Evolutionary conservation across 805 yeast genomes (phyloP).

Genomic region (Kluyveromyces aestuarii): DNA sequence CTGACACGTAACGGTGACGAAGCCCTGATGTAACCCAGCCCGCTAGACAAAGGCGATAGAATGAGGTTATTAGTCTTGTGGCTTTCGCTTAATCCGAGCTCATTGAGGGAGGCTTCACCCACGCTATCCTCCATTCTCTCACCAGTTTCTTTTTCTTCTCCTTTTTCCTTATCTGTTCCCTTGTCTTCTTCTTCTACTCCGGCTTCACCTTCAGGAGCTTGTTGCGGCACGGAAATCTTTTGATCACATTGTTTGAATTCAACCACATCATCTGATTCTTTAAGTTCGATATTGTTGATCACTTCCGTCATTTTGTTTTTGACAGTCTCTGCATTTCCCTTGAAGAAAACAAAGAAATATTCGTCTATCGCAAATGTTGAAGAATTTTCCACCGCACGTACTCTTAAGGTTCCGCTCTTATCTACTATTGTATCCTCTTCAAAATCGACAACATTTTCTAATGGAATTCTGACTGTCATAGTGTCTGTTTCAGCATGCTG

Average conservation of each 20-base stretch:
- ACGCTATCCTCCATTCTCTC: neutral
- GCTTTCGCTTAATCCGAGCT: neutral
- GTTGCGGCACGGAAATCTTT: neutral
- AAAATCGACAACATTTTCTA: slow-evolving; percentile 53
- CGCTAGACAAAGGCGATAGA: neutral
- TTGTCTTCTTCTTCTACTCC: neutral
- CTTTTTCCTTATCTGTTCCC: neutral
- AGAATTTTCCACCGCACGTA: slow-evolving; percentile 52
- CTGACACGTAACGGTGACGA: neutral
- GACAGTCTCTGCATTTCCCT: slow-evolving; percentile 34
- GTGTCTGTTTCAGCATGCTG: slow-evolving; percentile 55
- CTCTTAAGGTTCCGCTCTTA: slow-evolving; percentile 43
- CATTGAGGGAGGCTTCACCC: neutral
- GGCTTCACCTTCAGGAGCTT: neutral
- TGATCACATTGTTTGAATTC: neutral
- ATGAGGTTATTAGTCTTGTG: neutral
- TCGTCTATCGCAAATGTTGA: slow-evolving; percentile 54
- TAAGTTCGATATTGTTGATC: slow-evolving; percentile 7
- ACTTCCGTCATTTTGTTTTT: slow-evolving; percentile 32
- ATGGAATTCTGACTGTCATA: slow-evolving; percentile 70
- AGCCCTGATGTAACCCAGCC: neutral
- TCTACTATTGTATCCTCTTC: slow-evolving; percentile 50
- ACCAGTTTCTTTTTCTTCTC: neutral
- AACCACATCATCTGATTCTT: neutral
- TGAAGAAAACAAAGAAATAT: slow-evolving; percentile 59